Evolutionary conservation across 306 rosid genomes (phyloP).

Genomic region (Trifolium pratense): DNA sequence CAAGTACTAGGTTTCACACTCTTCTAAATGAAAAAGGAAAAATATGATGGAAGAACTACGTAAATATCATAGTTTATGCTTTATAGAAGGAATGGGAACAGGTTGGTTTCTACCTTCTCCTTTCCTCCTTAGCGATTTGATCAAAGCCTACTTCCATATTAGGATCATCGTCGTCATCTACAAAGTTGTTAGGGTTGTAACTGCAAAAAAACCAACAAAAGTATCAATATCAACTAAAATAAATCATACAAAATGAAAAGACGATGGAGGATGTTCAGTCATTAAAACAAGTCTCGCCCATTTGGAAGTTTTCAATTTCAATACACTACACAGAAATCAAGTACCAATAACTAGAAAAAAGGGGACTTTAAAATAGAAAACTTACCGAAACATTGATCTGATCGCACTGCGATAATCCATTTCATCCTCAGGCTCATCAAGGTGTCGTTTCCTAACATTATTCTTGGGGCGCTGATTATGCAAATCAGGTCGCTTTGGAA

Average conservation of each 20-base stretch:
- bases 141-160: slow-evolving; percentile 88
- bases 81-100: not conserved
- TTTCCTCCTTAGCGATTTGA: slow-evolving; percentile 78
- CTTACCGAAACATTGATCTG: slow-evolving; percentile 75
- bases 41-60: not conserved
- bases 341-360: not conserved
- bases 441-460: slow-evolving; percentile 49
- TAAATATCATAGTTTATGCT: slow-evolving; percentile 18
- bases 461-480: slow-evolving; percentile 67
- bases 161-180: slow-evolving; percentile 58
- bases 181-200: slow-evolving; percentile 60
- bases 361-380: not conserved
- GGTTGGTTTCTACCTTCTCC: slow-evolving; percentile 54
- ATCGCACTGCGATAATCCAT: slow-evolving; percentile 52
- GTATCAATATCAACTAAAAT: slow-evolving; percentile 14
- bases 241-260: not conserved
- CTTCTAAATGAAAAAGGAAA: slow-evolving; percentile 4
- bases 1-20: not conserved
- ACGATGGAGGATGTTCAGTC: not conserved
- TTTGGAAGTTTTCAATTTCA: slow-evolving; percentile 1
- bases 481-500: slow-evolving; percentile 41
- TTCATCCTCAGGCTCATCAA: slow-evolving; percentile 55
- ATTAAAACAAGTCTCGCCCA: not conserved
- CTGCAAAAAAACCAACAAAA: slow-evolving; percentile 50
- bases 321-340: slow-evolving; percentile 12